Base-by-base conservation (phyloP, 257 asterid genomes). In the Ilex aquifolium region DNA sequence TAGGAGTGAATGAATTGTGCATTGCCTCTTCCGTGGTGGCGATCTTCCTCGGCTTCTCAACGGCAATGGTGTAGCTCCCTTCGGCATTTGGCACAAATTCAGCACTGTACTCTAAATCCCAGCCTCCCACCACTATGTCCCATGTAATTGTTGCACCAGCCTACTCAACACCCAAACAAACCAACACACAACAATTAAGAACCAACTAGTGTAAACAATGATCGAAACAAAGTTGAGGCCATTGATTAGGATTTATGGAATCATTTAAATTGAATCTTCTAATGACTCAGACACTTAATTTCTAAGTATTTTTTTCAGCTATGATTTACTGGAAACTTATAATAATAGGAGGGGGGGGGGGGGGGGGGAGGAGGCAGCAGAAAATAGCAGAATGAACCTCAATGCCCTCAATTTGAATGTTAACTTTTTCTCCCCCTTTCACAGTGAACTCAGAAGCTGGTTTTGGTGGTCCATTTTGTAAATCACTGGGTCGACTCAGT, bases 361-460 rank as follows among this genome's bases (percentile, higher is more conserved):
- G 52, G 52, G 13, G 13, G 13, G 30, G 54, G 17, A 46, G 51
- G 51, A 2, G 13, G 13, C 29, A 54, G 17, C 21, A 14, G 2
- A 49, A 50, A 17, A 30, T 13, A n/a, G 62, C 44, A 53, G 9
- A 27, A 46, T 10, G 46, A 67, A 92, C 99, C 97, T 89, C 97
- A 73, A 92, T 89, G 74, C 99, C 99, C 69, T 89, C 99, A 44
- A 92, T 92, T 69, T 88, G 93, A 59, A 90, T 90, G 72, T 90
- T 88, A 67, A 90, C 97, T 82, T 81, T 90, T 71, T 90, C 97
- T 27, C 96, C 97, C 3, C 95, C 95, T 56, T 88, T 90, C 48
- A 88, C 86, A 1, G 27, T 21, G 27, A 21, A 21, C 27, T 21
- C 27, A 21, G 27, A 21, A 21, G 27, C 27, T 21, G 27, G 27